Conservation (phyloP, 2,329 filamentous ascomycete genomes). For the Pseudocercospora eumusae region DNA sequence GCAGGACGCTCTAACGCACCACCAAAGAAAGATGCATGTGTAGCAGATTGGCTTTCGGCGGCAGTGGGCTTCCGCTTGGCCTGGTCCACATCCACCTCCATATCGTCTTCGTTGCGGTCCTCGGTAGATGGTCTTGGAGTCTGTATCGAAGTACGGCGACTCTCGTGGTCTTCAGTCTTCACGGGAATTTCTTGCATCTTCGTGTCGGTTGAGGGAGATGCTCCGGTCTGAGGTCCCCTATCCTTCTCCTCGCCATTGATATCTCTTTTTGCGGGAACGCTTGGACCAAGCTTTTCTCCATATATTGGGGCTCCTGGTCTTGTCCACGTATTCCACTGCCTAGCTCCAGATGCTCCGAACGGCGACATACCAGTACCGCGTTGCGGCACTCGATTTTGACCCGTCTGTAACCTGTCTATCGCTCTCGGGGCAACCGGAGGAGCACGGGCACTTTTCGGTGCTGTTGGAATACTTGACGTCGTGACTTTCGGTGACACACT, state of each 20-base stretch:
- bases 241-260: conserved; percentile 46
- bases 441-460: conserved; percentile 39
- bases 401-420: conserved; percentile 16
- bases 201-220: background rate
- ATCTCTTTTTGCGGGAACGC: conserved; percentile 51
- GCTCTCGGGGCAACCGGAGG: conserved; percentile 22
- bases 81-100: conserved; percentile 32
- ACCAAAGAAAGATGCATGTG: conserved; percentile 38
- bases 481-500: conserved; percentile 41
- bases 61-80: conserved; percentile 20
- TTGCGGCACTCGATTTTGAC: conserved; percentile 26
- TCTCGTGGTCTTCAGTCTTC: conserved; percentile 23
- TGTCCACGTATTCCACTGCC: conserved; percentile 47
- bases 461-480: conserved; percentile 39
- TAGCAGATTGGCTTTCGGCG: conserved; percentile 33
- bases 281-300: conserved; percentile 25
- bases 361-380: conserved; percentile 23
- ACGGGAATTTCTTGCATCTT: conserved; percentile 11
- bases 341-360: conserved; percentile 31
- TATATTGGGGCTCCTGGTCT: conserved; percentile 42
- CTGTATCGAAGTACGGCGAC: conserved; percentile 10
- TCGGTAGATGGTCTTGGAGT: conserved; percentile 10
- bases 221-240: conserved; percentile 14
- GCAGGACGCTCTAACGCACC: conserved; percentile 31
- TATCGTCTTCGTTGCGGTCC: conserved; percentile 26